Evolutionary conservation across 73 alveolate genomes (phyloP), one percentile per base, ranked within the genome.

Genomic region (Uronychia binucleata): DNA sequence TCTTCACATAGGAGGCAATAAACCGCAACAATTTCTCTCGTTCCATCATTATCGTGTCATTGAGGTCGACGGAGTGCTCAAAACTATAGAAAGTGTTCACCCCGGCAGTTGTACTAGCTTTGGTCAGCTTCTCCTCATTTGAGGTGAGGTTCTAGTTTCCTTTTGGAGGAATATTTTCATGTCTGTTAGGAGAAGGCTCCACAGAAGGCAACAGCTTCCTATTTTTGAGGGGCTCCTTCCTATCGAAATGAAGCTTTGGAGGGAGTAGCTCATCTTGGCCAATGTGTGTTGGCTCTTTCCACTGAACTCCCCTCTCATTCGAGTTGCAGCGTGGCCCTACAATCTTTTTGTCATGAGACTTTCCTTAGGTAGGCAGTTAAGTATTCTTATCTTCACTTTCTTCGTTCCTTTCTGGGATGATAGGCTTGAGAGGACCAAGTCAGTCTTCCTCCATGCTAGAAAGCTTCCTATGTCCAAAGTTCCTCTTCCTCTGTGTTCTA

Each of bases 21-120:
- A 83, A 89, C 34, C 79, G 46, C 59, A 88, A 34, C n/a, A 88
- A 34, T 78, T 89, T 89, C 27, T 89, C 95, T 57, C 94, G 34
- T 31, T 89, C 95, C 1, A 59, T 78, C 77, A 89, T 81, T 28
- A 89, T 33, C 58, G 82, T 59, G 5, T 84, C 89, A 58, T 84
- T 84, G 33, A 89, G 26, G 60, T 60, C 77, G 57, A 79, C 34
- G 19, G 86, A 79, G 67, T 46, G 67, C 67, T 46, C 67, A 46
- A 46, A 46, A 30, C 86, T 57, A 78, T 79, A 33, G 78, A 33
- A 33, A 0, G 86, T 46, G 57, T 33, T 30, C 59, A 33, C 86
- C 28, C 34, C 86, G 1, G 86, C 58, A 25, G 86, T 46, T 28
- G 86, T 79, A 34, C 86, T 79, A 26, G 29, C 86, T 30, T 79